Evolutionary conservation across 768 basidiomycete species (phyloP).

Genomic region (Xanthoconium stramineum): DNA sequence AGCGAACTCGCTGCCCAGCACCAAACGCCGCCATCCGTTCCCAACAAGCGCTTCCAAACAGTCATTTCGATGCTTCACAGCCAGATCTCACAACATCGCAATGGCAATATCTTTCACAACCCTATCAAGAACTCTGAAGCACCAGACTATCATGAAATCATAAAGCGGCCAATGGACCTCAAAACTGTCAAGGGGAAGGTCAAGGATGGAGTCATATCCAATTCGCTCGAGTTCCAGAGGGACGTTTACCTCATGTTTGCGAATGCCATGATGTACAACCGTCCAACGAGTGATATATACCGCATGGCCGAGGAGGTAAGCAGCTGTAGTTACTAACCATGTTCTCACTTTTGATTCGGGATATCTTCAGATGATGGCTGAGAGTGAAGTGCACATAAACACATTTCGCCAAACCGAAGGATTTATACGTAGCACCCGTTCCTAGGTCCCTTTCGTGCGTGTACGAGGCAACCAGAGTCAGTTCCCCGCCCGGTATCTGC

Average conservation of each 20-base stretch:
- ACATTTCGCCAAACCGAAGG: slow-evolving; percentile 78
- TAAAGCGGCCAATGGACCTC: slow-evolving; percentile 93
- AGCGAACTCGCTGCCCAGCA: slow-evolving; percentile 15
- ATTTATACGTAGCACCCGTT: slow-evolving; percentile 44
- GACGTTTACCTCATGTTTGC: slow-evolving; percentile 94
- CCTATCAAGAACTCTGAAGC: slow-evolving; percentile 88
- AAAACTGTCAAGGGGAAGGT: slow-evolving; percentile 88
- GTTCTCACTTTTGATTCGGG: neutral
- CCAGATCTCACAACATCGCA: slow-evolving; percentile 79
- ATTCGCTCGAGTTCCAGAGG: slow-evolving; percentile 83
- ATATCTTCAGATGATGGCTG: slow-evolving; percentile 63
- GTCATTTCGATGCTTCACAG: slow-evolving; percentile 80
- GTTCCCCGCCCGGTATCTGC: neutral
- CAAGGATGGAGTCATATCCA: slow-evolving; percentile 78
- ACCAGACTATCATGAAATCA: slow-evolving; percentile 87
- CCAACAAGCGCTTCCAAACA: slow-evolving; percentile 73
- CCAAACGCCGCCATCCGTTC: slow-evolving; percentile 23
- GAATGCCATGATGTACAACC: slow-evolving; percentile 97
- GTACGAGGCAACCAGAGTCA: neutral
- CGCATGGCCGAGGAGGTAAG: slow-evolving; percentile 89
- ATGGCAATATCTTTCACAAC: slow-evolving; percentile 87
- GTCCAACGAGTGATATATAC: slow-evolving; percentile 80
- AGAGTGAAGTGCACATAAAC: slow-evolving; percentile 64
- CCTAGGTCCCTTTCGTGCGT: slow-evolving; percentile 11
- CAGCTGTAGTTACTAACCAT: neutral